Conservation (phyloP, 257 asterid species). For the Anisodus tanguticus region DNA sequence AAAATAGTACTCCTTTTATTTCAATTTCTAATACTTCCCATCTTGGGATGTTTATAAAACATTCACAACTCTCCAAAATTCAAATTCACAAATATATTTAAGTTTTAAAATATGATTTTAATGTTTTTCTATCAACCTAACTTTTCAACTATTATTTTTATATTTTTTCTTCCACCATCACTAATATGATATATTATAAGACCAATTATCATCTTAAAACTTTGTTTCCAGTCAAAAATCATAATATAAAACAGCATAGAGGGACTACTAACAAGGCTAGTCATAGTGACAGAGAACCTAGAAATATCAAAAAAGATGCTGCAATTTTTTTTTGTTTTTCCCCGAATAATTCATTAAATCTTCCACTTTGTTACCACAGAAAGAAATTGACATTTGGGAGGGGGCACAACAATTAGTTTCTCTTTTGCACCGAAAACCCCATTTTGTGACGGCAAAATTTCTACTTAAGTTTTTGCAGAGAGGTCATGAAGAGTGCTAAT, state of each 20-base stretch:
- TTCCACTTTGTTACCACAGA: not conserved
- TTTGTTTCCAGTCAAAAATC: not conserved
- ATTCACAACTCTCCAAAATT: not conserved
- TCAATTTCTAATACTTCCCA: not conserved
- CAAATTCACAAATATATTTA: not conserved
- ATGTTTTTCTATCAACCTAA: not conserved
- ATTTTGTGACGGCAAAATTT: not conserved
- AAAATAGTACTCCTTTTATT: not conserved
- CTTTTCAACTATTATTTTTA: not conserved
- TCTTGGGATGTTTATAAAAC: not conserved
- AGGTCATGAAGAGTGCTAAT: not conserved
- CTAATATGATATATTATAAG: not conserved
- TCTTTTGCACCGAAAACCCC: not conserved
- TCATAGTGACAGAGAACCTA: slow-evolving; percentile 2
- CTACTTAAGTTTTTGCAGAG: not conserved
- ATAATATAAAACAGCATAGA: not conserved
- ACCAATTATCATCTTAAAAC: not conserved
- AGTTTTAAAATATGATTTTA: not conserved
- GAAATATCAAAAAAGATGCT: not conserved
- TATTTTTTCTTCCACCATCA: not conserved
- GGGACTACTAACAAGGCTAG: not conserved
- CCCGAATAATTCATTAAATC: not conserved
- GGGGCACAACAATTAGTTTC: slow-evolving; percentile 4
- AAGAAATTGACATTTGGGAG: not conserved
- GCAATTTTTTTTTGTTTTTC: not conserved